A percentile compares a stretch with the other conserved stretches of the same genome.
These are phyloP conservation scores for Pseudopithomyces chartarum DNA, from an alignment of 2,329 filamentous ascomycete genomes.

Conservation along the genomic window DNA sequence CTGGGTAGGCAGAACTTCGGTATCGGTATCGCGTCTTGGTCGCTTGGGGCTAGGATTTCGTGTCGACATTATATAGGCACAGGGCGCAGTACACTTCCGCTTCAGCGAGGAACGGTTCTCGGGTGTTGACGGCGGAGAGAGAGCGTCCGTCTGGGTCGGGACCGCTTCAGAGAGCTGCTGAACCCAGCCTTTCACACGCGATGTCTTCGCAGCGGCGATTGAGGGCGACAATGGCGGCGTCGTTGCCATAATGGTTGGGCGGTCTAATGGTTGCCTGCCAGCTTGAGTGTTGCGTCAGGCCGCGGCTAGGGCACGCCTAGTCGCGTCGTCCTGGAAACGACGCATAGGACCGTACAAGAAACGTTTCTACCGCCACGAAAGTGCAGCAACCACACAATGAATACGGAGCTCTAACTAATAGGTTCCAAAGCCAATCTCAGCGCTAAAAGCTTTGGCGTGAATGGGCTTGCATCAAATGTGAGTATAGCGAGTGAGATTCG, in stretches of 20 bases:
- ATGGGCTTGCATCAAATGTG: neutral
- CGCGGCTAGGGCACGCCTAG: neutral
- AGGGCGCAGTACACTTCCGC: conserved; percentile 15
- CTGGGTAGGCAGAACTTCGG: conserved; percentile 14
- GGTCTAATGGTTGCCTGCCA: conserved; percentile 9
- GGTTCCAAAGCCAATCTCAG: neutral
- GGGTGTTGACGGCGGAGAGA: conserved; percentile 19
- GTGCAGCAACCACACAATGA: neutral
- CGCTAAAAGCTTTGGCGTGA: conserved; percentile 1
- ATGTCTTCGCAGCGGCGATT: conserved; percentile 20
- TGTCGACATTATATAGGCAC: conserved; percentile 15
- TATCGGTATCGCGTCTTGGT: conserved; percentile 13
- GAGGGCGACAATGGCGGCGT: conserved; percentile 19
- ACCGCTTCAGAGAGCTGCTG: conserved; percentile 14
- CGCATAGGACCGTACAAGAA: neutral
- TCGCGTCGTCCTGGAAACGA: neutral
- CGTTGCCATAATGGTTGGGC: conserved; percentile 17
- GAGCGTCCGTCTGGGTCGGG: conserved; percentile 12
- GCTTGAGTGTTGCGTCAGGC: conserved; percentile 5
- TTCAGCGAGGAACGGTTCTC: conserved; percentile 14
- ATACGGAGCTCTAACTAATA: neutral
- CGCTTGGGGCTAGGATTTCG: conserved; percentile 13
- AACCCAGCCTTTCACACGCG: conserved; percentile 18
- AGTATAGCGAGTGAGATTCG: neutral
- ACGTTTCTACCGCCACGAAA: neutral